Percentiles rank a stretch among this genome's conserved stretches.
Conservation (phyloP, 257 asterid species). For the Jaltomata sinuosa region DNA sequence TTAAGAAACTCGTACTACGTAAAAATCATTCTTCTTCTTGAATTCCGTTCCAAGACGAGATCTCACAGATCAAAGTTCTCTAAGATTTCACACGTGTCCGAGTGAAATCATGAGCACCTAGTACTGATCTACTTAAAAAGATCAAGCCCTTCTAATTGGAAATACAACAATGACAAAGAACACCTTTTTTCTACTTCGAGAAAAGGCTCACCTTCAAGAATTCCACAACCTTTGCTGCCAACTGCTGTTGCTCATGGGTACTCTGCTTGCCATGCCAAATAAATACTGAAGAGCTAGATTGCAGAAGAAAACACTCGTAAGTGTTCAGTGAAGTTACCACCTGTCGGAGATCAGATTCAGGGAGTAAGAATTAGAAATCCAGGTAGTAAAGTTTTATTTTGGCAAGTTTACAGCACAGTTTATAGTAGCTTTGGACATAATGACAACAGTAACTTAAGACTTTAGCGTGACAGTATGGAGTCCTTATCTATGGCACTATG, state of each 20-base stretch:
- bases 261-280: slow-evolving; percentile 92
- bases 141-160: neutral
- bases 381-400: neutral
- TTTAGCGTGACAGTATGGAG: neutral
- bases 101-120: neutral
- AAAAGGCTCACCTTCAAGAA: slow-evolving; percentile 61
- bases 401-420: neutral
- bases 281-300: slow-evolving; percentile 68
- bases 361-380: neutral
- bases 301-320: slow-evolving; percentile 80
- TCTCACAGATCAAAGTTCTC: neutral
- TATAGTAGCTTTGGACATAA: neutral
- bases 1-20: no score
- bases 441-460: neutral
- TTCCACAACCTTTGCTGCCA: slow-evolving; percentile 67
- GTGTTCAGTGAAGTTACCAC: slow-evolving; percentile 76
- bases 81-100: slow-evolving; percentile 21
- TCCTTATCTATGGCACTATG: no score
- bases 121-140: neutral
- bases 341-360: slow-evolving; percentile 23
- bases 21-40: no score
- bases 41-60: no score
- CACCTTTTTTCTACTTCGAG: neutral
- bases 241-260: slow-evolving; percentile 86
- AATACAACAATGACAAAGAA: neutral